phyloP scores from a whole-genome alignment of 805 yeast genomes.

The Wickerhamiella sergipiensis region DNA sequence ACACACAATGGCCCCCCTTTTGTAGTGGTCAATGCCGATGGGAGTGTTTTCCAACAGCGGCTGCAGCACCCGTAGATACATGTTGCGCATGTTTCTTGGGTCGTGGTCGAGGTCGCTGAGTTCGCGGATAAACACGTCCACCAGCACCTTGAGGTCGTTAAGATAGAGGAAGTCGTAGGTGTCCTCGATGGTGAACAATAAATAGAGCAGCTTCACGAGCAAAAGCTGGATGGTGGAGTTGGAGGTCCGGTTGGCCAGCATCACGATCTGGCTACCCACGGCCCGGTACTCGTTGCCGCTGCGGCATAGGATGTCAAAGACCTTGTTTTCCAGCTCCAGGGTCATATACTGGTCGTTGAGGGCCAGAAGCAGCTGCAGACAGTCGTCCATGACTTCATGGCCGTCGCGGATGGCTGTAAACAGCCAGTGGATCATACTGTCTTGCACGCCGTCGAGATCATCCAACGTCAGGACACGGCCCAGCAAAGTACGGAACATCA shows the following conservation, averaged over 20 bases:
- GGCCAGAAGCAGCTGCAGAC: constrained; percentile 56
- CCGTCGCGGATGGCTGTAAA: constrained; percentile 32
- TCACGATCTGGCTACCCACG: constrained; percentile 55
- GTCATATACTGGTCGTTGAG: constrained; percentile 84
- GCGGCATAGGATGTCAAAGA: constrained; percentile 39
- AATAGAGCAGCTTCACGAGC: constrained; percentile 63
- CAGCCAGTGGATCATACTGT: constrained; percentile 34
- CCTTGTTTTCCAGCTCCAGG: constrained; percentile 29
- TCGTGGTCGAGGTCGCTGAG: constrained; percentile 52
- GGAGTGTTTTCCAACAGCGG: constrained; percentile 61
- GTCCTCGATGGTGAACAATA: constrained; percentile 51
- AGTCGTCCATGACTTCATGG: constrained; percentile 22
- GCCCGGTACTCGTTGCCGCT: constrained; percentile 33
- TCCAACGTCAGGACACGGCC: constrained; percentile 6
- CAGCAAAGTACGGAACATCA: constrained; percentile 26
- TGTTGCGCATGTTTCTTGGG: constrained; percentile 36
- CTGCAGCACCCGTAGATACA: constrained; percentile 59
- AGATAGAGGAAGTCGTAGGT: constrained; percentile 61
- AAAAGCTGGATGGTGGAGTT: constrained; percentile 62
- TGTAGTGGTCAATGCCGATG: constrained; percentile 37
- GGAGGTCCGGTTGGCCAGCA: constrained; percentile 60
- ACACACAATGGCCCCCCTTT: constrained; percentile 38
- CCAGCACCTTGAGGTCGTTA: constrained; percentile 72
- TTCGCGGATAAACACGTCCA: constrained; percentile 73
- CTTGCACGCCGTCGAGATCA: constrained; percentile 32